Base-by-base conservation (phyloP, 2,329 filamentous ascomycete species). In the Colletotrichum theobromicola region DNA sequence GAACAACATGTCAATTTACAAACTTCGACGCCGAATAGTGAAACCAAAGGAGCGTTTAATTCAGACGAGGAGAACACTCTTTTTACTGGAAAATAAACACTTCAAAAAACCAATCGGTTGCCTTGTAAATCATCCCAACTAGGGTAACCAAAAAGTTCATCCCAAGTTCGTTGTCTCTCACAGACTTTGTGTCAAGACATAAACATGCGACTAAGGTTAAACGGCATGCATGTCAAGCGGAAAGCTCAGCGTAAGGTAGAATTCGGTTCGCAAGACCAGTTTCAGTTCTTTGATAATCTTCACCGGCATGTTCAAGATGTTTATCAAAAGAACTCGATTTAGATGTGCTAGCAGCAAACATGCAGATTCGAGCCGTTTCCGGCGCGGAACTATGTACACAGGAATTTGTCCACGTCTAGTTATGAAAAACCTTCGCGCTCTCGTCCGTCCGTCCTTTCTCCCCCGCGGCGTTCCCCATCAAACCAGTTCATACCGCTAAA, bases 271-370 rank as follows among this genome's bases (percentile, higher is more conserved):
- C 5, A 12, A 13, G 18, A 8, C 12, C 37, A 9, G n/a, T 46
- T 12, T 46, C 5, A n/a, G 37, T 12, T 46, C 9, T 9, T n/a
- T 30, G 18, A 9, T 46, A 18, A 46, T n/a, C 18, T 46, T 46
- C 42, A 46, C 18, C 5, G 9, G n/a, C 42, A 46, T 57, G 16
- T 28, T 8, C 53, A 28, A 7, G 26, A 4, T 28, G 24, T 57
- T 57, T 55, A 26, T 50, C 63, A 67, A 72, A n/a, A 65, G 13
- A 75, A 63, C 46, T 71, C 63, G 63, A 76, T 75, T 69, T 74
- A 58, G 50, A 71, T 72, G 63, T 50, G 53, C 65, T 37, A 61
- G 12, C 70, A 67, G 32, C 62, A 37, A 55, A 18, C 46, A 65
- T 68, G 50, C 42, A 55, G 42, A 65, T 37, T 37, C 72, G 46